These are phyloP conservation scores for Sanguinoderma infundibulare DNA, from an alignment of 1,284 basidiomycete species.

Conservation along the genomic window DNA sequence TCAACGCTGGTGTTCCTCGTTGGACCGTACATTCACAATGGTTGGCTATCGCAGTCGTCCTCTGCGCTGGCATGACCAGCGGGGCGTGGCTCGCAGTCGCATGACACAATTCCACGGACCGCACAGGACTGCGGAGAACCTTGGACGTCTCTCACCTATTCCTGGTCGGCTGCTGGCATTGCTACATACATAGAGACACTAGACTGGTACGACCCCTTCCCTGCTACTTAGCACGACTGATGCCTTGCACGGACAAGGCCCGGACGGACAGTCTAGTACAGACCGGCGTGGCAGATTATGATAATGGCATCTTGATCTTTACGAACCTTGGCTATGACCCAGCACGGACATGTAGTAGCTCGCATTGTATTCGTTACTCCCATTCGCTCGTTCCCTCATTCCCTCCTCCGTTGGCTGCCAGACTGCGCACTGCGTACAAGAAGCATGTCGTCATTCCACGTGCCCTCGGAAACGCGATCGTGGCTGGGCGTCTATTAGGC, in stretches of 20 bases:
- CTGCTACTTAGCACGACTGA: background rate
- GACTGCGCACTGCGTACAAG: too few species aligned
- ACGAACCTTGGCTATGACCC: background rate
- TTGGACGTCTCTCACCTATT: background rate
- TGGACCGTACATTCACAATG: conserved; percentile 17
- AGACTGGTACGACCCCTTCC: background rate
- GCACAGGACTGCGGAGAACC: background rate
- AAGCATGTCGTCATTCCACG: background rate
- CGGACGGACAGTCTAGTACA: background rate
- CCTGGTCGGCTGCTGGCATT: background rate
- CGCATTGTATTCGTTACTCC: too few species aligned
- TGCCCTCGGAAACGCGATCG: too few species aligned
- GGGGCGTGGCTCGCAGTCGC: conserved; percentile 24
- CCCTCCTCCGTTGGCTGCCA: too few species aligned
- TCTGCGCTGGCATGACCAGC: conserved; percentile 14
- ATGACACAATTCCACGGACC: conserved; percentile 8
- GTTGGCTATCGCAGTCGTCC: conserved; percentile 11
- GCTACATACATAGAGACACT: background rate
- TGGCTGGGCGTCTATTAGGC: background rate
- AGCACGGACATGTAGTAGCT: too few species aligned
- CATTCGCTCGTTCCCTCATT: too few species aligned
- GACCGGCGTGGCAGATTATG: background rate
- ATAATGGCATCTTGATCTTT: too few species aligned
- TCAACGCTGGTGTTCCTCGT: conserved; percentile 8
- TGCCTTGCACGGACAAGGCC: background rate